A percentile compares a stretch with the other conserved stretches of the same genome.
phyloP scores from a whole-genome alignment of 768 basidiomycete species.

The Grammothele lineata region DNA sequence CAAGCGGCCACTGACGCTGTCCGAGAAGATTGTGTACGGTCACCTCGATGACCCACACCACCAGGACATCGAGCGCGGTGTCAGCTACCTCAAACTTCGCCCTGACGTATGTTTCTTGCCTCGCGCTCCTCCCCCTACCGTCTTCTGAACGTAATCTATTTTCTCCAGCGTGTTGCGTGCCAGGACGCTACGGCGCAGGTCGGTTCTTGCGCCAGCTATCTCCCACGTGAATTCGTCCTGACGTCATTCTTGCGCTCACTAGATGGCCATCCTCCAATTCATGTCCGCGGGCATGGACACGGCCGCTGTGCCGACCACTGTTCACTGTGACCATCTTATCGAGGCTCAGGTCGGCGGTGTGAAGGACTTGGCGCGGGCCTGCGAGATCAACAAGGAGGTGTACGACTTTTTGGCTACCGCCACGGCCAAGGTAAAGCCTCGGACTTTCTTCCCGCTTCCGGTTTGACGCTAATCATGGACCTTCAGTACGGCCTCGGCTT shows the following conservation, averaged over 20 bases:
- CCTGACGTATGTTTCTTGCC: constrained; percentile 78
- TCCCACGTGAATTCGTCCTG: constrained; percentile 15
- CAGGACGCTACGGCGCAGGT: constrained; percentile 91
- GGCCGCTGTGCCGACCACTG: constrained; percentile 95
- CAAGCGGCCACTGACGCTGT: constrained; percentile 85
- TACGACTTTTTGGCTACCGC: constrained; percentile 99
- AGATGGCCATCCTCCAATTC: constrained; percentile 99
- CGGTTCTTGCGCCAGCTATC: constrained; percentile 18
- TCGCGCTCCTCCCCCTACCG: not conserved
- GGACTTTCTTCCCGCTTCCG: no score
- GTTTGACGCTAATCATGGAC: no score
- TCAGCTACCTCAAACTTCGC: constrained; percentile 94
- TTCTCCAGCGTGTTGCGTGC: constrained; percentile 73
- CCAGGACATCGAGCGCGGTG: constrained; percentile 88
- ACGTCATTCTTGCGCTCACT: constrained; percentile 29
- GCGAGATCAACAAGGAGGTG: constrained; percentile 95
- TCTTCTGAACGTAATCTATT: constrained; percentile 7
- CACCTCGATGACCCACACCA: constrained; percentile 93
- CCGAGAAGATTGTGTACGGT: constrained; percentile 97
- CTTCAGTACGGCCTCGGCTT: constrained; percentile 97
- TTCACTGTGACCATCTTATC: constrained; percentile 99
- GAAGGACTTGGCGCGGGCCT: constrained; percentile 90
- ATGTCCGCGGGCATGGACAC: constrained; percentile 99
- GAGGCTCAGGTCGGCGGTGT: constrained; percentile 94
- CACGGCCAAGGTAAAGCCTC: constrained; percentile 69